Conservation (phyloP, 1,284 basidiomycete species). For the Malassezia slooffiae region DNA sequence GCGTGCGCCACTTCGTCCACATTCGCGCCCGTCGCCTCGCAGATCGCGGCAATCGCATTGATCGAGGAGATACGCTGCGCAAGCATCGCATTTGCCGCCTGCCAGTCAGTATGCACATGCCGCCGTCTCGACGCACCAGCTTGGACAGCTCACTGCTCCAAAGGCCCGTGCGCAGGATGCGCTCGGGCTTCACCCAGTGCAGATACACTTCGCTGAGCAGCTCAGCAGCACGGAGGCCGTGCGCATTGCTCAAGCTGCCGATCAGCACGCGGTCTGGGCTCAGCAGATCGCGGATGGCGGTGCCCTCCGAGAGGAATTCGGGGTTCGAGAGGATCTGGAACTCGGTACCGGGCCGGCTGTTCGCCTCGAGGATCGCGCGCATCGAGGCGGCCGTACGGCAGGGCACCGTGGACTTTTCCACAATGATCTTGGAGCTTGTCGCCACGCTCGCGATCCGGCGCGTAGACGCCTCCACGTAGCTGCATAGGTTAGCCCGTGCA, state of each 20-base stretch:
- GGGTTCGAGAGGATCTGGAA: slow-evolving; percentile 99
- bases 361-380: slow-evolving; percentile 96
- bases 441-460: slow-evolving; percentile 88
- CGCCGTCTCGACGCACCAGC: slow-evolving; percentile 51
- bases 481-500: too few species aligned
- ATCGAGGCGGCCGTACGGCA: slow-evolving; percentile 97
- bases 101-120: neutral
- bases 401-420: slow-evolving; percentile 98
- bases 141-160: slow-evolving; percentile 99
- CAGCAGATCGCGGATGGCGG: slow-evolving; percentile 80
- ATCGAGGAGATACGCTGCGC: slow-evolving; percentile 90
- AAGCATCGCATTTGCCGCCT: slow-evolving; percentile 93
- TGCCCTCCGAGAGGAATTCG: slow-evolving; percentile 96
- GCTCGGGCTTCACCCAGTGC: slow-evolving; percentile 83
- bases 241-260: slow-evolving; percentile 76
- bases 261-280: slow-evolving; percentile 89
- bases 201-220: slow-evolving; percentile 72
- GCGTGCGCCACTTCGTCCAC: slow-evolving; percentile 95
- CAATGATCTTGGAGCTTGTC: slow-evolving; percentile 86
- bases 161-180: slow-evolving; percentile 84
- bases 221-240: slow-evolving; percentile 69
- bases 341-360: slow-evolving; percentile 76
- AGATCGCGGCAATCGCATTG: slow-evolving; percentile 96
- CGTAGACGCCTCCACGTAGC: slow-evolving; percentile 87
- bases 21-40: slow-evolving; percentile 98